A percentile compares a stretch with the other conserved stretches of the same genome.
These are phyloP conservation scores for Trichoderma sp. DNA, from an alignment of 2,329 filamentous ascomycete genomes.

Conservation along the genomic window DNA sequence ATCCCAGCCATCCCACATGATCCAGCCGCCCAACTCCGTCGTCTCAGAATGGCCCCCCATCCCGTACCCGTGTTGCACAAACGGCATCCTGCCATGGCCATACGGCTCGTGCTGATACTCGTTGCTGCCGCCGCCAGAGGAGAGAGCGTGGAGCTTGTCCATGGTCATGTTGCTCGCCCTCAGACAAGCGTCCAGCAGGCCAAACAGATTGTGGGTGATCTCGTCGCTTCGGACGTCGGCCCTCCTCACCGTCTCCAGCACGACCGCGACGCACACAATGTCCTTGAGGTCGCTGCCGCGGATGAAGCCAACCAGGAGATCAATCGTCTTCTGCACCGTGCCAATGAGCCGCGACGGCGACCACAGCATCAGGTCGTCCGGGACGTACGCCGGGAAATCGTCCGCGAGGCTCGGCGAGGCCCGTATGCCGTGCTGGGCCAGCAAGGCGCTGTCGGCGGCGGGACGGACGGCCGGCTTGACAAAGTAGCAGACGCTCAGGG, in stretches of 20 bases:
- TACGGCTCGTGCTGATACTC: slow-evolving; percentile 37
- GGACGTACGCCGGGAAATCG: slow-evolving; percentile 40
- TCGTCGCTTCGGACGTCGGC: slow-evolving; percentile 48
- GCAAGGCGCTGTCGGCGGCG: slow-evolving; percentile 37
- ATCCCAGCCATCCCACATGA: slow-evolving; percentile 48
- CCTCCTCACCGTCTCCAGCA: slow-evolving; percentile 50
- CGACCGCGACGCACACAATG: slow-evolving; percentile 52
- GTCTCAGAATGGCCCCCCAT: slow-evolving; percentile 36
- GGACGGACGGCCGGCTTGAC: slow-evolving; percentile 45
- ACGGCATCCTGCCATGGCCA: slow-evolving; percentile 36
- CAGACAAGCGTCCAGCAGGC: slow-evolving; percentile 50
- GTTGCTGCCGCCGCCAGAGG: slow-evolving; percentile 28
- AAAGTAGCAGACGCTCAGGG: slow-evolving; percentile 59
- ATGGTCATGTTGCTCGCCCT: slow-evolving; percentile 48
- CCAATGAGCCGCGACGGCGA: slow-evolving; percentile 46
- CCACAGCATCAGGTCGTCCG: slow-evolving; percentile 47
- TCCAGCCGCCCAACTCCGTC: slow-evolving; percentile 42
- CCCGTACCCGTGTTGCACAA: slow-evolving; percentile 38
- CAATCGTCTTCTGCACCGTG: slow-evolving; percentile 52
- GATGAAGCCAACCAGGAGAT: slow-evolving; percentile 50
- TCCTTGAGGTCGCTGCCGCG: slow-evolving; percentile 56
- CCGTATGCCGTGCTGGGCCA: slow-evolving; percentile 39
- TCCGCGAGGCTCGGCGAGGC: slow-evolving; percentile 43
- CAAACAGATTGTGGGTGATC: slow-evolving; percentile 46
- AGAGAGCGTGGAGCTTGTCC: slow-evolving; percentile 39